phyloP scores from a whole-genome alignment of 2,329 filamentous ascomycete species.

The Trichoderma harzianum region DNA sequence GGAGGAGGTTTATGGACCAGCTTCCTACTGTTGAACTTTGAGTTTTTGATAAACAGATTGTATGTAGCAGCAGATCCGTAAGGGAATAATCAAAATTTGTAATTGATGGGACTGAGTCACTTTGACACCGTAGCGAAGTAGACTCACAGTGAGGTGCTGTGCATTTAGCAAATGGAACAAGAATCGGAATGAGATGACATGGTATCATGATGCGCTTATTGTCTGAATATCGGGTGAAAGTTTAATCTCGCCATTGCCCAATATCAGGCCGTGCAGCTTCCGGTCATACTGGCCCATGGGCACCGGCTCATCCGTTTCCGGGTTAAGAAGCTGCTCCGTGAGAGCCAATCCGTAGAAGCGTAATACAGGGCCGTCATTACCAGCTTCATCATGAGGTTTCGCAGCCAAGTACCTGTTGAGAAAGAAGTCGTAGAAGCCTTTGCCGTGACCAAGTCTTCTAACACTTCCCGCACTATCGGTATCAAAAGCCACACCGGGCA shows the following conservation, averaged over 20 bases:
- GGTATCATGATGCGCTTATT: conserved; percentile 7
- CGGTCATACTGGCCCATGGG: conserved; percentile 76
- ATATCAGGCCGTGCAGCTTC: conserved; percentile 71
- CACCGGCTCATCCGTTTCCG: conserved; percentile 58
- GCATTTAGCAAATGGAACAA: not conserved
- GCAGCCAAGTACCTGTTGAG: conserved; percentile 64
- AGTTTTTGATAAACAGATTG: not conserved
- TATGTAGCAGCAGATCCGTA: not conserved
- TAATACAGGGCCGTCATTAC: conserved; percentile 33
- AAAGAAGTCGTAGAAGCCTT: conserved; percentile 96
- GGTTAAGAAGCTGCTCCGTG: conserved; percentile 73
- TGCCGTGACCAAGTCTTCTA: conserved; percentile 84
- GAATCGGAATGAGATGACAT: not conserved
- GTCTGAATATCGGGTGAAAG: conserved; percentile 19
- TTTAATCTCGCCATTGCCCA: conserved; percentile 64
- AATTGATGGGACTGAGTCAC: not conserved
- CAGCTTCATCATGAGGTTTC: conserved; percentile 27
- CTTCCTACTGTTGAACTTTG: not conserved
- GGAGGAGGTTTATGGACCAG: conserved; percentile 9
- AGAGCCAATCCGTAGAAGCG: conserved; percentile 74
- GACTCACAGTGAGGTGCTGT: too few species aligned
- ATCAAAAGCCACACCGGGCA: conserved; percentile 94
- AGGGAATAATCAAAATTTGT: not conserved
- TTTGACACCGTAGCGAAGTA: not conserved
- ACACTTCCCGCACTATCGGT: conserved; percentile 52